These are phyloP conservation scores for Aspergillus incahuasiensis DNA, from an alignment of 495 filamentous ascomycete genomes.

Conservation along the genomic window DNA sequence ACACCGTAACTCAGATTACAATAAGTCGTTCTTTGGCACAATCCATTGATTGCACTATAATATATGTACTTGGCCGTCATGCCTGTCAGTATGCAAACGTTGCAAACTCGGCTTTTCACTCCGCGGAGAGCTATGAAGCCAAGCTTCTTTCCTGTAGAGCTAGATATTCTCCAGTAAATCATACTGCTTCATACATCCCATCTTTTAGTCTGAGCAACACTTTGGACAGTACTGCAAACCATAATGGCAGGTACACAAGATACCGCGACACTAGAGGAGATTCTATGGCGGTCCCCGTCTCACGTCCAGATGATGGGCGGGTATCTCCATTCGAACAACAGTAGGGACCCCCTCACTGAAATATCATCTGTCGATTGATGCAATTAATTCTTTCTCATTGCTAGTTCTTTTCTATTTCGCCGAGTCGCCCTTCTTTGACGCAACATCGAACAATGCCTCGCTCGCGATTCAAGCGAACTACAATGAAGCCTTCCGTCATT, in stretches of 20 bases:
- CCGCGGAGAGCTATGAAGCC: background rate
- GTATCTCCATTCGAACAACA: conserved; percentile 47
- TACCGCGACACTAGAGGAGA: conserved; percentile 63
- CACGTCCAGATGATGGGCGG: conserved; percentile 57
- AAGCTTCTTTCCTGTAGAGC: background rate
- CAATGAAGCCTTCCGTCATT: conserved; percentile 61
- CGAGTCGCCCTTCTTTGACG: conserved; percentile 86
- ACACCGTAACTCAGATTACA: too few species aligned
- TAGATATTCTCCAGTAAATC: background rate
- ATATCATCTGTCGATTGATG: background rate
- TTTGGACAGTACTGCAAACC: background rate
- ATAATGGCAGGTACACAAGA: conserved; percentile 46
- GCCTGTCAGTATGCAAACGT: conserved; percentile 14
- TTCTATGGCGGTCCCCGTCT: conserved; percentile 64
- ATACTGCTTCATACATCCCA: background rate
- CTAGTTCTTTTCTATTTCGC: conserved; percentile 84
- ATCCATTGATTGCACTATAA: too few species aligned
- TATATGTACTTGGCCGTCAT: too few species aligned
- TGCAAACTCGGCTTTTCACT: conserved; percentile 2
- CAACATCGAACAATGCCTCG: conserved; percentile 79
- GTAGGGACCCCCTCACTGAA: conserved; percentile 23
- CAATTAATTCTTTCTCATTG: background rate
- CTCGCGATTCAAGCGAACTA: conserved; percentile 69
- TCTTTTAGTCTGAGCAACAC: background rate
- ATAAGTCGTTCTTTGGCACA: too few species aligned